These are phyloP conservation scores for Penicillium crustosum DNA, from an alignment of 2,329 filamentous ascomycete species.

Conservation along the genomic window DNA sequence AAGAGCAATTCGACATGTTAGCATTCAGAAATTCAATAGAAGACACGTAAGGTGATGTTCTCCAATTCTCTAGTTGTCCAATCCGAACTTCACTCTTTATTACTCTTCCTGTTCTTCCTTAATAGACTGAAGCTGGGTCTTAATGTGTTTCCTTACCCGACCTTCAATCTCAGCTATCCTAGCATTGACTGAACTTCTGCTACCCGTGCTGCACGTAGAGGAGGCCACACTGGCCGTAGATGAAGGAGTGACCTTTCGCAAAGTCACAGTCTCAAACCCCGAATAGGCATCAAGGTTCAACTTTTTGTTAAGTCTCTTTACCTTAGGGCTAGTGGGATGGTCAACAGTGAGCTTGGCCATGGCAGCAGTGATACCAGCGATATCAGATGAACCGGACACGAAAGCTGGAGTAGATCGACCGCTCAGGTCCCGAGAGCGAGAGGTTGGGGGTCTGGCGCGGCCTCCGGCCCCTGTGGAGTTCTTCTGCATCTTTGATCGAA, in stretches of 20 bases:
- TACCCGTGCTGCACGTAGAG: background rate
- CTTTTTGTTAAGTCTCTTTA: background rate
- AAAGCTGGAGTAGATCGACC: background rate
- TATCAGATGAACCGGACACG: background rate
- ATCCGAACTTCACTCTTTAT: background rate
- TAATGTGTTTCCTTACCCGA: background rate
- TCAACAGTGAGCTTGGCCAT: background rate
- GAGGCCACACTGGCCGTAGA: background rate
- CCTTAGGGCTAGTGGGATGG: background rate
- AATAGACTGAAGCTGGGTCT: background rate
- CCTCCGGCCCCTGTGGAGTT: too few relatives aligned
- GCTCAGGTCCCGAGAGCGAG: background rate
- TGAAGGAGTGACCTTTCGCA: background rate
- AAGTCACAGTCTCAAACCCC: background rate
- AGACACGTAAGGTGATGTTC: background rate
- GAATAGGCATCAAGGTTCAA: background rate
- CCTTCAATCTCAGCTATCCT: slow-evolving; percentile 4
- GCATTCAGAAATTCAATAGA: background rate
- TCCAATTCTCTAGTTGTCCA: background rate
- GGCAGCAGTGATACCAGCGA: background rate
- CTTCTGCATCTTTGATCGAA: background rate
- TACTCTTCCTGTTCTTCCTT: background rate
- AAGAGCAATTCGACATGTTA: background rate
- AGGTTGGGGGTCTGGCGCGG: background rate
- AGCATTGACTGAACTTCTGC: background rate